A percentile compares a stretch with the other conserved stretches of the same genome.
phyloP scores from a whole-genome alignment of 164 flowering plant genomes.

The Vitis rupestris region DNA sequence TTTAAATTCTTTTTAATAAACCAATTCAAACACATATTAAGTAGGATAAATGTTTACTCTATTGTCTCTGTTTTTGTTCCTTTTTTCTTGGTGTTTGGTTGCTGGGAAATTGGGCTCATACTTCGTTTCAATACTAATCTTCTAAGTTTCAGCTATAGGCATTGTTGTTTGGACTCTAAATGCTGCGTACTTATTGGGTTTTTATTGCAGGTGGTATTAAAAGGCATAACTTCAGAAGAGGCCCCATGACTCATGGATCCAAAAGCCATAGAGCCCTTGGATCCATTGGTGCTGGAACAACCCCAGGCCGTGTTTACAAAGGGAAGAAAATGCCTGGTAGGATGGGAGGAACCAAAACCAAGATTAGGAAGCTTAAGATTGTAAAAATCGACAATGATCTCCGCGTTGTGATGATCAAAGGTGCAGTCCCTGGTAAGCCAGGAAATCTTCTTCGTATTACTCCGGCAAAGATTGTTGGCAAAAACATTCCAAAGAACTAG shows the following conservation, averaged over 20 bases:
- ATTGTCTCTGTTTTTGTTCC: too few relatives aligned
- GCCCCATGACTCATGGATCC: conserved; percentile 95
- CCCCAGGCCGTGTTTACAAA: conserved; percentile 86
- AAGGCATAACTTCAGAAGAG: conserved; percentile 78
- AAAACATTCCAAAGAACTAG: conserved; percentile 86
- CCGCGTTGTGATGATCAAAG: conserved; percentile 82
- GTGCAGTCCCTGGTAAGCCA: conserved; percentile 97
- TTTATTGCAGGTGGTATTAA: conserved; percentile 80
- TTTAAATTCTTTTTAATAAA: too few relatives aligned
- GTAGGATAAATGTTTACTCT: too few relatives aligned
- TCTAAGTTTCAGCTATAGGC: too few relatives aligned
- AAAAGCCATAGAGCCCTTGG: conserved; percentile 92
- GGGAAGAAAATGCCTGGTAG: conserved; percentile 99
- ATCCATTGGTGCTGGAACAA: conserved; percentile 97
- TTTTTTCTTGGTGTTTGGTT: too few relatives aligned
- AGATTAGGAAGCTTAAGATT: conserved; percentile 82
- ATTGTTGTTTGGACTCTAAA: not conserved
- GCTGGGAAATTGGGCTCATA: too few relatives aligned
- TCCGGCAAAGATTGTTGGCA: conserved; percentile 95
- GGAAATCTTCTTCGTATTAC: conserved; percentile 93
- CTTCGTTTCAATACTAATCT: too few relatives aligned
- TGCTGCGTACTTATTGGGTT: not conserved
- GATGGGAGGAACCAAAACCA: conserved; percentile 90
- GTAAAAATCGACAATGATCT: conserved; percentile 85
- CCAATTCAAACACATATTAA: too few relatives aligned